These are phyloP conservation scores for Aspergillus haitiensis DNA, from an alignment of 495 filamentous ascomycete genomes.

Conservation along the genomic window DNA sequence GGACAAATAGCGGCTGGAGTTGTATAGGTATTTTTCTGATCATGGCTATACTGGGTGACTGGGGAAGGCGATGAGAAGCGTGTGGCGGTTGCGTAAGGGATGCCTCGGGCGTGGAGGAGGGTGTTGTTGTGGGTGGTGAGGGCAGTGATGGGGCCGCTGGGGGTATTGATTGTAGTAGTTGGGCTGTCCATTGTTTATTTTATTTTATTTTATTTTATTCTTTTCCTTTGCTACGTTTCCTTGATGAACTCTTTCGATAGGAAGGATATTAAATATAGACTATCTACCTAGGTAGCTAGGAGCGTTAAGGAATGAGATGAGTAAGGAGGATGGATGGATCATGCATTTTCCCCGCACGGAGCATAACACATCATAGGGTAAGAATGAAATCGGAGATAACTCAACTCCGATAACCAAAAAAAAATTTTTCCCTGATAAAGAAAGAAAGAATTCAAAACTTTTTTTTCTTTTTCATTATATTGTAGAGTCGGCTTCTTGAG, in stretches of 20 bases:
- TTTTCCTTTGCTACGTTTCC: too few relatives aligned
- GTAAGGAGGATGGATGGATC: too few relatives aligned
- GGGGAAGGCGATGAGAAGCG: not conserved
- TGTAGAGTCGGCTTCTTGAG: not conserved
- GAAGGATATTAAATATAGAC: too few relatives aligned
- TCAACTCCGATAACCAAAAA: not conserved
- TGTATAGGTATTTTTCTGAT: not conserved
- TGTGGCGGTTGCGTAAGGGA: conserved; percentile 2
- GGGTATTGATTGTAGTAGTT: not conserved
- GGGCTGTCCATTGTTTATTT: not conserved
- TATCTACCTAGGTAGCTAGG: too few relatives aligned
- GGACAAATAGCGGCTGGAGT: not conserved
- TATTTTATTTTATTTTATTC: too few relatives aligned
- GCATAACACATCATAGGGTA: too few relatives aligned
- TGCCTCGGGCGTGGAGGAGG: conserved; percentile 7
- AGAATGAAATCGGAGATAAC: too few relatives aligned
- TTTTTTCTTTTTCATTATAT: too few relatives aligned
- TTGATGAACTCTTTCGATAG: too few relatives aligned
- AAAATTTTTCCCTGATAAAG: not conserved
- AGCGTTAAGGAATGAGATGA: too few relatives aligned
- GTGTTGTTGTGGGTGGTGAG: not conserved
- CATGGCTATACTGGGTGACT: not conserved
- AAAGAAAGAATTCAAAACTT: too few relatives aligned
- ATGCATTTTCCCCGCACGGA: too few relatives aligned
- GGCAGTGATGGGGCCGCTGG: not conserved